Evolutionary conservation across 1,284 basidiomycete genomes (phyloP).

Genomic region (Trichosporon sp.): DNA sequence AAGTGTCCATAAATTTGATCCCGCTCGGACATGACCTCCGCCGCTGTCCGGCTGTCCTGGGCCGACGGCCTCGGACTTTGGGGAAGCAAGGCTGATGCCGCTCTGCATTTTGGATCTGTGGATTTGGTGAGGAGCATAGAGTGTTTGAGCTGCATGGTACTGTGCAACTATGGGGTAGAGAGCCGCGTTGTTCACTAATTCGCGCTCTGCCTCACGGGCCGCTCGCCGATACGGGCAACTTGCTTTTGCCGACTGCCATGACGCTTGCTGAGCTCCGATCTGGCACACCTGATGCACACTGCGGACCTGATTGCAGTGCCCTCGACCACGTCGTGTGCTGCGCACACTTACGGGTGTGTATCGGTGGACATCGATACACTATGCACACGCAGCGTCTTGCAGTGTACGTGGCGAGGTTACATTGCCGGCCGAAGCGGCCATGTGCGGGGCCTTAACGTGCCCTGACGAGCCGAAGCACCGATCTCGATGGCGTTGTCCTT

Average conservation of each 20-base stretch:
- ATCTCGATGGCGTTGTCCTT: slow-evolving; percentile 8
- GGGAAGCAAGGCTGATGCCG: too few relatives aligned
- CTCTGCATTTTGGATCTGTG: not conserved
- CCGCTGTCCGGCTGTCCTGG: not conserved
- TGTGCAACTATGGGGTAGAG: too few relatives aligned
- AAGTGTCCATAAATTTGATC: slow-evolving; percentile 2
- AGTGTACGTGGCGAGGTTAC: not conserved
- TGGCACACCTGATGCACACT: not conserved
- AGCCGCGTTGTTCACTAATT: too few relatives aligned
- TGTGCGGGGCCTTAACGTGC: slow-evolving; percentile 9
- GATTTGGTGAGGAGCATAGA: too few relatives aligned
- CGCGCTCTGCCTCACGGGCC: not conserved
- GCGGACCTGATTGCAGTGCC: too few relatives aligned
- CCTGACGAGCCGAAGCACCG: slow-evolving; percentile 9
- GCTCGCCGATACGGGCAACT: slow-evolving; percentile 2
- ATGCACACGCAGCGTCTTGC: not conserved
- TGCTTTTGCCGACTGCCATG: slow-evolving; percentile 6
- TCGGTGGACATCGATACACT: not conserved
- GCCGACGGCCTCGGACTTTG: slow-evolving; percentile 2
- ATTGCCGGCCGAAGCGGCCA: not conserved
- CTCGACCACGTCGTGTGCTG: not conserved
- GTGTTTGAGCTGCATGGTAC: too few relatives aligned
- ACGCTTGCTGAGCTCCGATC: not conserved
- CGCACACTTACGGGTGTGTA: not conserved
- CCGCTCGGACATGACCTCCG: slow-evolving; percentile 9